These are phyloP conservation scores for Cladosporium sp. DNA, from an alignment of 2,329 filamentous ascomycete genomes.

Conservation along the genomic window DNA sequence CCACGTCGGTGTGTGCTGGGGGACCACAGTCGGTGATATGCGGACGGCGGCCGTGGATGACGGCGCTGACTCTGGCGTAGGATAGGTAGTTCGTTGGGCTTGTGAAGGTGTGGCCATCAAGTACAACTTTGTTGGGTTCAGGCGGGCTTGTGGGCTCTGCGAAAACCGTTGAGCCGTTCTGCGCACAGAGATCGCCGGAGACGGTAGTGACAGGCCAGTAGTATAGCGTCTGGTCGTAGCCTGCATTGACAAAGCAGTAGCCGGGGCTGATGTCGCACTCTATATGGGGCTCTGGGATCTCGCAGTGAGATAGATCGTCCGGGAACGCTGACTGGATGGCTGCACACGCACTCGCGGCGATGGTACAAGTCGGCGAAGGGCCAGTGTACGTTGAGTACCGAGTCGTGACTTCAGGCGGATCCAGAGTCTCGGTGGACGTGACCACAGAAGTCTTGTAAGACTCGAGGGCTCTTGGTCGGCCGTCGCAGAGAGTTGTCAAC, in stretches of 20 bases:
- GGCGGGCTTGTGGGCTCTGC: conserved; percentile 6
- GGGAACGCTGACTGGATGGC: conserved; percentile 3
- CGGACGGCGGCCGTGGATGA: not conserved
- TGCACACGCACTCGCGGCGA: conserved; percentile 1
- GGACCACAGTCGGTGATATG: not conserved
- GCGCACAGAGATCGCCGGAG: conserved; percentile 14
- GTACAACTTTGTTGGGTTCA: conserved; percentile 6
- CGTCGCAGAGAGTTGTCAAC: conserved; percentile 12
- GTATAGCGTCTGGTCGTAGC: not conserved
- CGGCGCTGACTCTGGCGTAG: not conserved
- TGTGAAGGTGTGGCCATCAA: conserved; percentile 15
- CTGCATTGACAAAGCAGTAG: not conserved
- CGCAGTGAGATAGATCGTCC: not conserved
- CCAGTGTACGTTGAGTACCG: not conserved
- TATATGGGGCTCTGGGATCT: not conserved
- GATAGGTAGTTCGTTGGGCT: conserved; percentile 15
- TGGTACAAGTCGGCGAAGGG: conserved; percentile 1
- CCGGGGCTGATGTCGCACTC: conserved; percentile 6
- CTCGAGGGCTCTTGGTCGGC: not conserved
- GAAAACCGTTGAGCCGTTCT: conserved; percentile 14
- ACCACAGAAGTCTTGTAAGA: conserved; percentile 5
- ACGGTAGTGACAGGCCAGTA: conserved; percentile 17
- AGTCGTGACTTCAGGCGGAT: not conserved
- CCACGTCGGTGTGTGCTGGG: not conserved
- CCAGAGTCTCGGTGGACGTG: not conserved